Base-by-base conservation (phyloP, 805 yeast genomes). In the Zygosaccharomyces kombuchaensis region DNA sequence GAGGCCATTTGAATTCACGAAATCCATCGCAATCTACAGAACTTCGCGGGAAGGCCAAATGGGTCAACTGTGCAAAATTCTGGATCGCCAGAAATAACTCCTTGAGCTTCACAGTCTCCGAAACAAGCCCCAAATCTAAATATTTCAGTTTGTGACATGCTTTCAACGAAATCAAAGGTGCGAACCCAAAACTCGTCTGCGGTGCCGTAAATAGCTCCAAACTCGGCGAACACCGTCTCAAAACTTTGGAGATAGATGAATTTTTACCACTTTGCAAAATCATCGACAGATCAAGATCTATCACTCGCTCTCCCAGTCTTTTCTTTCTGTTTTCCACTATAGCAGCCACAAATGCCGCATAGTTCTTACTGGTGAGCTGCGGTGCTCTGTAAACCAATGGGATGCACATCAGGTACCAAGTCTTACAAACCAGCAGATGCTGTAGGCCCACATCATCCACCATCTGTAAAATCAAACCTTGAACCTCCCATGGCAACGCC, bases 231-330 rank as follows among this genome's bases (percentile, higher is more conserved):
- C 96, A 86, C 34, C 96, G 73, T 57, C 95, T 78, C 45, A 93
- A 69, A 6, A 93, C 62, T 53, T 86, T 83, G 0, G 97, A 87
- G 9, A 91, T 88, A 63, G 74, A 84, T 4, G 97, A 91, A 65
- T 89, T 93, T 62, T 87, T 89, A 9, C 98, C 98, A 30, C 87
- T 76, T 65, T 93, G 98, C 49, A 89, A 80, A 39, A 90, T 87
- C 36, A 78, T 74, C 8, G 95, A 76, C 30, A 93, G 70, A 60
- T 93, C 93, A 34, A 93, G 71, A 12, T 71, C 73, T 44, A 71
- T 72, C 12, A 93, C 93, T 46, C 76, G 58, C 9, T 73, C 66
- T 3, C 90, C 91, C 16, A 62, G 43, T 40, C 74, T 74, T 48
- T 66, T 70, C 62, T 75, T 76, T 37, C 73, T 61, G 16, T 73